Conservation (phyloP, 352 stramenopile species). For the Bremia lactucae region DNA sequence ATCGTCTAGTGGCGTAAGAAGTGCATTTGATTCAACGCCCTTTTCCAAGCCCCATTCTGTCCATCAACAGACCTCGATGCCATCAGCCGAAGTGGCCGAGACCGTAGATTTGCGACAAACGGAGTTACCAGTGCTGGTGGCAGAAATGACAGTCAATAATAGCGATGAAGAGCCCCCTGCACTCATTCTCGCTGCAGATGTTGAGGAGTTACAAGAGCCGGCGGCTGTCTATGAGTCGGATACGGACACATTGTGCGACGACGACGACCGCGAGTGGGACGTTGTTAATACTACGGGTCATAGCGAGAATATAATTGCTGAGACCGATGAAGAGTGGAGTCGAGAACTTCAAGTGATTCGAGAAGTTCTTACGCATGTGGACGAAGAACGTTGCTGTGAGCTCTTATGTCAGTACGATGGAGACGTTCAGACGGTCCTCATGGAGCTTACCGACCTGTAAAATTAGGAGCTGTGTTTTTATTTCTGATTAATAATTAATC, state of each 20-base stretch:
- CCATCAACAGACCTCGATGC: too few species aligned
- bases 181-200: conserved; percentile 4
- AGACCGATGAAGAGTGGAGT: conserved; percentile 26
- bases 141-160: conserved; percentile 4
- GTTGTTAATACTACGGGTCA: conserved; percentile 20
- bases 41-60: conserved; percentile 11
- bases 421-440: conserved; percentile 39
- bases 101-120: conserved; percentile 27
- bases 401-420: conserved; percentile 45
- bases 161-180: conserved; percentile 12
- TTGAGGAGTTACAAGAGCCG: conserved; percentile 6
- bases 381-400: conserved; percentile 32
- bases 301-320: conserved; percentile 19
- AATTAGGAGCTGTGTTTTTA: background rate
- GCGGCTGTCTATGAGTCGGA: conserved; percentile 40
- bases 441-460: conserved; percentile 58
- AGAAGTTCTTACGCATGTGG: conserved; percentile 40
- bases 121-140: background rate
- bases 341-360: conserved; percentile 36
- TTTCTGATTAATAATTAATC: background rate
- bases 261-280: conserved; percentile 42
- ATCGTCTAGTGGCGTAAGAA: conserved; percentile 15
- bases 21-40: conserved; percentile 13
- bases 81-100: conserved; percentile 17
- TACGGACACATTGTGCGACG: conserved; percentile 51